These are phyloP conservation scores for Ogataea corticis DNA, from an alignment of 805 yeast genomes.

Conservation along the genomic window DNA sequence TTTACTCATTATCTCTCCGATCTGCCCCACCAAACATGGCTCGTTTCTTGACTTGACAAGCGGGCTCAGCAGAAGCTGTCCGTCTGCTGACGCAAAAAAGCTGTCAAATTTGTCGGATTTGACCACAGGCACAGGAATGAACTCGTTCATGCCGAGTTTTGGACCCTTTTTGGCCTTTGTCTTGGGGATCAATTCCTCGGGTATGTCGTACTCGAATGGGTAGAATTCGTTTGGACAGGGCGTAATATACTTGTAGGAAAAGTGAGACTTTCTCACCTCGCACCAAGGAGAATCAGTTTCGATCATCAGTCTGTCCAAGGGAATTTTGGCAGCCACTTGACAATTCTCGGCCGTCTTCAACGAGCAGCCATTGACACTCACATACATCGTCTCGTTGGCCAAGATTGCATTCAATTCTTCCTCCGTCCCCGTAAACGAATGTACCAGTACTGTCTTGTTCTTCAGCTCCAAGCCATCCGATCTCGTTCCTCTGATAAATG, in stretches of 20 bases:
- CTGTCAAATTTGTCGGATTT: constrained; percentile 55
- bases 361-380: constrained; percentile 94
- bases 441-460: constrained; percentile 75
- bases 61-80: constrained; percentile 35
- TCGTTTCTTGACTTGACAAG: constrained; percentile 86
- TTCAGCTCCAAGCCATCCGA: constrained; percentile 28
- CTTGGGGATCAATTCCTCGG: constrained; percentile 13
- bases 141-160: constrained; percentile 42
- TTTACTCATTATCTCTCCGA: constrained; percentile 67
- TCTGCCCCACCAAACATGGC: constrained; percentile 82
- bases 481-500: constrained; percentile 52
- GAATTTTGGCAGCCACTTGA: constrained; percentile 64
- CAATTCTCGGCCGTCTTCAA: constrained; percentile 75
- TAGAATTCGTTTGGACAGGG: constrained; percentile 57
- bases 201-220: constrained; percentile 38
- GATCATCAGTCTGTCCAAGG: constrained; percentile 66
- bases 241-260: constrained; percentile 59
- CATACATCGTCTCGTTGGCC: constrained; percentile 54
- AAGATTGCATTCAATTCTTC: constrained; percentile 63
- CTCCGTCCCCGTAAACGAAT: constrained; percentile 86
- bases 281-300: constrained; percentile 99
- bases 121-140: constrained; percentile 60
- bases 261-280: constrained; percentile 83
- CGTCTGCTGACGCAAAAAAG: constrained; percentile 28
- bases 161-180: constrained; percentile 21